Base-by-base conservation (phyloP, 2,329 filamentous ascomycete species). In the Calonectria pauciramosa region DNA sequence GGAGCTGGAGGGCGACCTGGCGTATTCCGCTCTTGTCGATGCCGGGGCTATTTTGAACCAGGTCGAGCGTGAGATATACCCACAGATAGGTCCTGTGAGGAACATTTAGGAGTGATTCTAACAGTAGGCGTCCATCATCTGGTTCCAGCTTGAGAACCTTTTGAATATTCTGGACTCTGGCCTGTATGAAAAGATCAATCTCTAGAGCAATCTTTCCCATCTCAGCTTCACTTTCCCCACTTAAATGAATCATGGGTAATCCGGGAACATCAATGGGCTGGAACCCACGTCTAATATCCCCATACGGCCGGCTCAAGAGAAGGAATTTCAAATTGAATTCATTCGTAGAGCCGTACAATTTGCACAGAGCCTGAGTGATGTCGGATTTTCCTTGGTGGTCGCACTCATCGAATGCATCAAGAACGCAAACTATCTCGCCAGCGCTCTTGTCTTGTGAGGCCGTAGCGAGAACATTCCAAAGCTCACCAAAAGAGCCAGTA, bases 371-470 rank as follows among this genome's bases (percentile, higher is more conserved):
- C 3, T 80, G 10, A 2, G 77, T 73, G 9, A 87, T 70, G 8
- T 77, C 68, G 14, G 32, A 36, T 10, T 75, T 65, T 20, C 78
- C 81, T 20, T 30, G 14, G 0, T 74, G 65, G 1, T 80, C 63
- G 70, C 86, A 88, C 76, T 88, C 86, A 64, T 88, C 86, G 3
- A 88, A 68, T 6, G 85, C 86, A 77, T 88, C 86, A 1, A 88
- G 63, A 32, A 88, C 70, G 68, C 83, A 86, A 26, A 86, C 66
- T 14, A 85, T 76, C 47, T 84, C 77, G 0, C 77, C 76, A 0
- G 68, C 70, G 7, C 75, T 47, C 0, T 69, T 6, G 34, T 80
- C 38, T 4, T 44, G 52, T 14, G 79, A 68, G 7, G 65, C 74
- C 2, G 38, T 59, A 9, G 82, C 18, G 0, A 86, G 75, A 2